Evolutionary conservation across 805 yeast genomes (phyloP), one percentile per base, ranked within the genome.

Genomic region (Wickerhamiella hasegawae): DNA sequence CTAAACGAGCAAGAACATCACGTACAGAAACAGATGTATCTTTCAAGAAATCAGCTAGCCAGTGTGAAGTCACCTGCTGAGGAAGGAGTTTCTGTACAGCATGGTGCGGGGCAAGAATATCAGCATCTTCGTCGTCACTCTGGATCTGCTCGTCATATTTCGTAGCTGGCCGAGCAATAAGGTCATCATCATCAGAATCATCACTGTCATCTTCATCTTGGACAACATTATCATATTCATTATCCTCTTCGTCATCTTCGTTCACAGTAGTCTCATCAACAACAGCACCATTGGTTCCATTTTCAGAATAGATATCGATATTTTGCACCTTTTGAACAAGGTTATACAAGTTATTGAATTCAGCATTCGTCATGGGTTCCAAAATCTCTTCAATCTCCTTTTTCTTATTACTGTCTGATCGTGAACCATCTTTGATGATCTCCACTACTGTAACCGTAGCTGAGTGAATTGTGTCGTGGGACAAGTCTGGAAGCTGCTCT

Each of bases 391-490:
- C 71, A 2, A 79, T 48, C 32, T 64, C 66, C n/a, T 53, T 48
- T 32, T 69, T 69, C 42, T 68, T 68, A 5, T 56, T 58, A 3
- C 46, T 42, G 15, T 69, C 73, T 1, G 62, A 53, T 1, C 55
- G 38, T 1, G 54, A 58, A 1, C 63, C 72, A 34, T 63, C 60
- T 45, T 69, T 73, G 40, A 78, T 46, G 1, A 66, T 54, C 42
- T 69, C 76, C 27, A 81, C 45, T 0, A 75, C 49, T 3, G 75
- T 25, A 3, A 43, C 45, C 2, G 82, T 71, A 4, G 84, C 80
- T 3, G 90, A 76, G 16, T 73, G 51, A 2, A 83, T 64, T 2
- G 73, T 69, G 29, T 73, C 80, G 37, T 78, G 83, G 6, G 85
- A 71, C n/a, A 80, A 69, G 51, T 84, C 96, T 10, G 76, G 78